Conservation (phyloP, 2,329 filamentous ascomycete genomes). For the Cytospora piceicola region DNA sequence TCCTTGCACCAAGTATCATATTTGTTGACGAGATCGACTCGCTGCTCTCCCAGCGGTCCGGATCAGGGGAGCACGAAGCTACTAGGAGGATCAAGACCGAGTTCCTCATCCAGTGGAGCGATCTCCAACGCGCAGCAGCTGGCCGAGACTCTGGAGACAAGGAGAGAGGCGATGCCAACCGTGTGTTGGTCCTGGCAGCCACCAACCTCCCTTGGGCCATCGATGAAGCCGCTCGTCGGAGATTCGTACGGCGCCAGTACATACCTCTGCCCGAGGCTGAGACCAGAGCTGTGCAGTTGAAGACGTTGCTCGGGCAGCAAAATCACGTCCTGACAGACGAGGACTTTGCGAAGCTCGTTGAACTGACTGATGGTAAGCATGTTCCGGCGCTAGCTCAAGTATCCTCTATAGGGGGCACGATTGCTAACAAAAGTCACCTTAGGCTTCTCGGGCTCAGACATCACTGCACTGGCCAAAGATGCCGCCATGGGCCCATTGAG, state of each 20-base stretch:
- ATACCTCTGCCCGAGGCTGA: constrained; percentile 88
- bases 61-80: constrained; percentile 87
- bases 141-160: constrained; percentile 72
- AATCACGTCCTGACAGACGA: constrained; percentile 75
- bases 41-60: constrained; percentile 80
- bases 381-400: background rate
- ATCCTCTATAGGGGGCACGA: too few species aligned
- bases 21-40: constrained; percentile 99
- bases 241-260: constrained; percentile 93
- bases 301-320: constrained; percentile 81
- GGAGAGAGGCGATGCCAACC: constrained; percentile 78
- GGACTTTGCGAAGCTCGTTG: constrained; percentile 76
- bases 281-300: constrained; percentile 78
- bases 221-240: constrained; percentile 86
- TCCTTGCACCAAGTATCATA: constrained; percentile 90
- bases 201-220: constrained; percentile 98
- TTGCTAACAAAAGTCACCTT: constrained; percentile 24
- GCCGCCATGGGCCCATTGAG: constrained; percentile 95
- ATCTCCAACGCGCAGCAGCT: constrained; percentile 87
- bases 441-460: constrained; percentile 98
- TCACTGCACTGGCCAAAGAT: constrained; percentile 95
- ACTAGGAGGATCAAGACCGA: constrained; percentile 95
- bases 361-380: constrained; percentile 76
- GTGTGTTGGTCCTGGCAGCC: constrained; percentile 90
- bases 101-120: constrained; percentile 96